Base-by-base conservation (phyloP, 106 monocot species). In the Acorus gramineus region DNA sequence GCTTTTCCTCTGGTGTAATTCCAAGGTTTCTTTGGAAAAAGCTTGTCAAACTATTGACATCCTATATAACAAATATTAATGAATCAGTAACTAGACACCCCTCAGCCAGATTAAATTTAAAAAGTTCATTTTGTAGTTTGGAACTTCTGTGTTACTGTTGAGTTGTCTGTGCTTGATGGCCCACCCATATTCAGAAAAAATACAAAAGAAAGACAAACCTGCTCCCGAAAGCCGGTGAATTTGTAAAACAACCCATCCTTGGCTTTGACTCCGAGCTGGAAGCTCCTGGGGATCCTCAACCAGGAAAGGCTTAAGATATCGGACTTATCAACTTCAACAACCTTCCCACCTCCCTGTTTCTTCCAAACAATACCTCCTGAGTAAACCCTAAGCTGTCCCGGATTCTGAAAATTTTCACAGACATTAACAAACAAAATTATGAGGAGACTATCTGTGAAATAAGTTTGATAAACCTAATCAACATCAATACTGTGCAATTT, bases 221-320 rank as follows among this genome's bases (percentile, higher is more conserved):
- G 96, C 50, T 98, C 96, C 8, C 90, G 82, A 51, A 98, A 98
- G 28, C 96, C 96, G 11, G 75, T 91, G 70, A 98, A 98, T 69
- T 91, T 98, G 78, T 92, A 92, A 56, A 74, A 78, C 64, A 98
- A 59, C 5, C 96, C 96, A 75, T 98, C 96, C 61, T 88, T 91
- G 49, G 64, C 83, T 71, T 81, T 83, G 42, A 98, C 82, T 9
- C 91, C 96, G 14, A 98, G 77, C 67, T 98, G 88, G 67, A 85
- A 89, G 4, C 85, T 66, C 64, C 92, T 78, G 4, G 96, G 96
- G 14, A 98, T 73, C 75, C 89, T 91, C 91, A 92, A 88, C 96
- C 96, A 98, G 2, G 85, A 78, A 14, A 92, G 60, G 9, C 83
- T 65, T 7, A 65, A 59, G 62, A 98, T 75, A 77, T 98, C 96